phyloP scores from a whole-genome alignment of 148 eudicot species.

The Limonium bicolor region DNA sequence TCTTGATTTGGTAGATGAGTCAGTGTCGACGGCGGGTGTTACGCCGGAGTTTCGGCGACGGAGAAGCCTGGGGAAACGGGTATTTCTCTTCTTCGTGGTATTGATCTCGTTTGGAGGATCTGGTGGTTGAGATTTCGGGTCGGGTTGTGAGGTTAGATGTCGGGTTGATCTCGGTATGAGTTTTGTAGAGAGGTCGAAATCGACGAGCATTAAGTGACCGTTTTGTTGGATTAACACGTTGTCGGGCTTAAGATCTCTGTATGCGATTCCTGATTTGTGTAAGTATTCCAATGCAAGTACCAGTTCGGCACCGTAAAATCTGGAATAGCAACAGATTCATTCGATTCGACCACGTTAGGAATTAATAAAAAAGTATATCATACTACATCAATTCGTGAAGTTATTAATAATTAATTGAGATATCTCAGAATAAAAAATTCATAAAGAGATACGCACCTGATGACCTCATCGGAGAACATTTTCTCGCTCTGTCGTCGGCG shows the following conservation, averaged over 20 bases:
- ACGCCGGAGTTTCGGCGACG: too few relatives aligned
- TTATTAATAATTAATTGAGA: background rate
- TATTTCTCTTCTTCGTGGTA: too few relatives aligned
- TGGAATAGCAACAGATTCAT: constrained; percentile 5
- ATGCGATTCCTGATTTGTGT: constrained; percentile 67
- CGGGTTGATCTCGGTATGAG: constrained; percentile 28
- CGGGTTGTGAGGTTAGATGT: background rate
- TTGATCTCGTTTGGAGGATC: too few relatives aligned
- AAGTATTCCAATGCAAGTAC: constrained; percentile 74
- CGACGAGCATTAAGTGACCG: constrained; percentile 81
- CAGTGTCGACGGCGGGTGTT: too few relatives aligned
- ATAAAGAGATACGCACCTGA: constrained; percentile 29
- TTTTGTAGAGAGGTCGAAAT: constrained; percentile 76
- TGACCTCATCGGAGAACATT: constrained; percentile 79
- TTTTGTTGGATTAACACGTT: constrained; percentile 62
- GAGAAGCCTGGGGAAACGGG: too few relatives aligned
- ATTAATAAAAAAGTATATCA: background rate
- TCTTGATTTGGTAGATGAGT: too few relatives aligned
- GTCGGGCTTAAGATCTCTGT: constrained; percentile 84
- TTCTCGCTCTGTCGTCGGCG: constrained; percentile 63
- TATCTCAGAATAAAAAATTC: background rate
- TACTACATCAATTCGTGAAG: background rate
- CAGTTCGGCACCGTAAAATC: constrained; percentile 81
- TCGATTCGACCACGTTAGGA: background rate
- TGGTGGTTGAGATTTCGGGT: constrained; percentile 4